Evolutionary conservation across 352 stramenopile genomes (phyloP).

Genomic region (Globisporangium carolinianum): DNA sequence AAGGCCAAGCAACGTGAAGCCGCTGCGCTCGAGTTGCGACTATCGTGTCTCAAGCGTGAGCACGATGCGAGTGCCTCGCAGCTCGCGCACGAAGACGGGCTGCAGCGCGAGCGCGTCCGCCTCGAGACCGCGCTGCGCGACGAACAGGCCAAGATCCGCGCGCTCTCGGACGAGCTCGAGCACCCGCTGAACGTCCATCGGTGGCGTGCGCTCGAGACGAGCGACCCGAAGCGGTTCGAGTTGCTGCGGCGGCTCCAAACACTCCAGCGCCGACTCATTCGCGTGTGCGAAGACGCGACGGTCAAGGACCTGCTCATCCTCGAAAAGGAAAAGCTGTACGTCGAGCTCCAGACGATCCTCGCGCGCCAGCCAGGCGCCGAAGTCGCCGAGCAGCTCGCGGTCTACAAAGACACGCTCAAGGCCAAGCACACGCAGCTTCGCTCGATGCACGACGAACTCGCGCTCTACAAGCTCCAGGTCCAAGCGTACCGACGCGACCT

Average conservation of each 20-base stretch:
- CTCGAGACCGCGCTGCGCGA: conserved; percentile 72
- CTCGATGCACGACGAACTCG: conserved; percentile 87
- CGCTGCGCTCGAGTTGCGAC: conserved; percentile 37
- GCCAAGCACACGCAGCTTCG: conserved; percentile 74
- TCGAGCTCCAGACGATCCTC: conserved; percentile 88
- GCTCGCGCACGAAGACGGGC: conserved; percentile 41
- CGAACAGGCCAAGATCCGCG: conserved; percentile 85
- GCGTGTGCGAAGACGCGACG: conserved; percentile 66
- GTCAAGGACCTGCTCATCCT: conserved; percentile 69
- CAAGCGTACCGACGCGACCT: conserved; percentile 70
- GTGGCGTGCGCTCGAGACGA: conserved; percentile 87
- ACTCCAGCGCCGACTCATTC: conserved; percentile 81
- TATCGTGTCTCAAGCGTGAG: conserved; percentile 51
- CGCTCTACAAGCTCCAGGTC: conserved; percentile 92
- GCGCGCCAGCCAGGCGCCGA: conserved; percentile 82
- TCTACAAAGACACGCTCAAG: conserved; percentile 88
- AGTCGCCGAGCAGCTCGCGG: conserved; percentile 78
- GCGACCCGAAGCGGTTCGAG: conserved; percentile 85
- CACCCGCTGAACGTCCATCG: conserved; percentile 89
- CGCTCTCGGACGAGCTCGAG: conserved; percentile 87
- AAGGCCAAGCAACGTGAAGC: conserved; percentile 63
- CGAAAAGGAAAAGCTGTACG: conserved; percentile 90
- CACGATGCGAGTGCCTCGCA: conserved; percentile 62
- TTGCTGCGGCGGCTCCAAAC: conserved; percentile 85
- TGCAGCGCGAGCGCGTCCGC: conserved; percentile 52